Evolutionary conservation across 257 asterid species (phyloP), one percentile per base, ranked within the genome.

Genomic region (Lycium ferocissimum): DNA sequence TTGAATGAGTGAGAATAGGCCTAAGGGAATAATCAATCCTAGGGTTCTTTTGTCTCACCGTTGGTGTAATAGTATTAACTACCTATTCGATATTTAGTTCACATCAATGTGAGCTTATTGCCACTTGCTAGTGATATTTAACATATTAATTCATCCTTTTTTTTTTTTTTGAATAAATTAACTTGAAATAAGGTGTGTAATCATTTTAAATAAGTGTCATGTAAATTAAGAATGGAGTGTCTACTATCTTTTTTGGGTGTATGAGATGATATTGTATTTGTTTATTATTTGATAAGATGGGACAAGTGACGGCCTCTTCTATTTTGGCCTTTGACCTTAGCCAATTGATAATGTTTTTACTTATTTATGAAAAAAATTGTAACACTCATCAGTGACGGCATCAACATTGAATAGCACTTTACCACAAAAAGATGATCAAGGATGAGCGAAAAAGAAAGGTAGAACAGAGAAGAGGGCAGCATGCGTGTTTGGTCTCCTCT

Each of bases 401-500:
- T 47, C 38, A 45, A 20, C 59, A 71, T 47, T 73, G 81, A 73
- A 8, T 12, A 58, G 33, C n/a, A 73, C 81, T 47, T 73, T 12
- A 20, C 81, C 13, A 47, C 11, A 11, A 47, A 72, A 70, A 43
- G 38, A 47, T 47, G 81, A 73, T 47, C 2, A 73, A 20, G 17
- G 12, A 20, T 9, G 72, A 5, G 40, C 17, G 12, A 22, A 26
- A 63, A 63, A 65, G 40, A 22, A 65, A 11, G 43, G 40, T 38
- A 65, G 43, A 73, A n/a, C 2, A 37, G n/a, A 45, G 58, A 45
- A 72, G 3, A 72, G 80, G 9, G 80, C 33, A 26, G 33, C 33
- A 26, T 75, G 81, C 62, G 62, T 49, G 17, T 47, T 26, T 13
- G 62, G 43, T 49, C 81, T 75, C 81, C 58, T 75, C 13, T 75